Percentiles rank a stretch among this genome's conserved stretches.
These are phyloP conservation scores for Podaxis carcinomalis DNA, from an alignment of 768 basidiomycete species.

Conservation along the genomic window DNA sequence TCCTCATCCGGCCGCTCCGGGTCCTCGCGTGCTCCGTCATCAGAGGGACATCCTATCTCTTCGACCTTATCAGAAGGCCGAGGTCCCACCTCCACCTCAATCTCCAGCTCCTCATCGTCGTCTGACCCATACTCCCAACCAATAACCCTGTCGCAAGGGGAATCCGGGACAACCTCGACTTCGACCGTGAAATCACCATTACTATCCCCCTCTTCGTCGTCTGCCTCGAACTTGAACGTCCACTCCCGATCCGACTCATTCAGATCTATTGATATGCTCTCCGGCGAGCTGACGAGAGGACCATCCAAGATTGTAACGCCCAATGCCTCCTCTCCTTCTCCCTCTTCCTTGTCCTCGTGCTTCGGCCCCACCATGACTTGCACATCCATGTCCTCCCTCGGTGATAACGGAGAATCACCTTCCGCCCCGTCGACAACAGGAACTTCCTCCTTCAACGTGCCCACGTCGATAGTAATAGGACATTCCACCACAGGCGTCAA, in stretches of 20 bases:
- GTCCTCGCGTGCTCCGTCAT: neutral
- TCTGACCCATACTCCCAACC: neutral
- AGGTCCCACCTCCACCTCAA: neutral
- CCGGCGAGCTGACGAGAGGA: conserved; percentile 10
- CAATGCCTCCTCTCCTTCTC: conserved; percentile 14
- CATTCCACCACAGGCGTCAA: neutral
- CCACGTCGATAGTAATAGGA: neutral
- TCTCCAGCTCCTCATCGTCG: neutral
- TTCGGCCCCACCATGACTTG: neutral
- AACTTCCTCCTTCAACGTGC: neutral
- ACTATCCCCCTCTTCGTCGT: neutral
- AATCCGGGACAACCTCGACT: neutral
- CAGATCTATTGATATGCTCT: neutral
- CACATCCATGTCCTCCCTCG: neutral
- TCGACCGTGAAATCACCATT: neutral
- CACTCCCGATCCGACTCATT: neutral
- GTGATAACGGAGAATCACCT: neutral
- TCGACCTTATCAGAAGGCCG: neutral
- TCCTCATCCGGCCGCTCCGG: neutral
- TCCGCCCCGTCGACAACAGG: neutral
- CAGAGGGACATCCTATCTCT: neutral
- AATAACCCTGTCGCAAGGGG: neutral
- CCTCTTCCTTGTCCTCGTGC: conserved; percentile 1
- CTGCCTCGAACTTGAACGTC: neutral
- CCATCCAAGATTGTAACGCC: conserved; percentile 1